Evolutionary conservation across 495 filamentous ascomycete genomes (phyloP), one percentile per base, ranked within the genome.

Genomic region (Hypoxylon cercidicola): DNA sequence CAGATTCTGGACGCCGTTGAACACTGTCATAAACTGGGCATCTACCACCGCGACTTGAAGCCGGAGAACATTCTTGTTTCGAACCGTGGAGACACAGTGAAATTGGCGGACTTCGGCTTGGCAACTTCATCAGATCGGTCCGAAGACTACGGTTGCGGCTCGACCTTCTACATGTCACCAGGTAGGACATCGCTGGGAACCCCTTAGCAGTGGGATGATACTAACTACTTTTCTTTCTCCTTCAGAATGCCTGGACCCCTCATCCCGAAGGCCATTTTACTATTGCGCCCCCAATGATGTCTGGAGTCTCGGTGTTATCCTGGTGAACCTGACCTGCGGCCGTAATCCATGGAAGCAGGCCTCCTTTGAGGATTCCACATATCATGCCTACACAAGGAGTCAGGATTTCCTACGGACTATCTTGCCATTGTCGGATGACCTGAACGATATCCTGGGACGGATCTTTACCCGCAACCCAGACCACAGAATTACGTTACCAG

Each of bases 161-260:
- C 94, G 15, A 98, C 95, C 12, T 98, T 99, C 74, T 98, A 99
- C 81, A 98, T 98, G 96, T 94, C 90, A 58, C 95, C 95, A 86
- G 95, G 95, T 97, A 91, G 78, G 84, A 77, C 62, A 41, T 60
- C 30, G 55, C 20, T 47, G 56, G 25, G 49, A 37, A 48, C 46
- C 64, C 62, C 30, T 40, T 52, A 19, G 37, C 20, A 47, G 55
- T 48, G 46, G 60, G 47, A 44, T 59, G n/a, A 49, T 66, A 76
- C 71, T 75, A 52, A 74, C 71, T 60, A 53, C 55, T 32, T 56
- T 60, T 34, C 62, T 68, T 70, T 57, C 39, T 52, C 55, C 67
- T 75, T 55, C 78, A 98, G 95, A 98, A 86, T 99, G 96, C 74
- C 91, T 98, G 82, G 91, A 96, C 75, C 82, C 89, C 44, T 88